Evolutionary conservation across 192 early-diverging fungal species (phyloP).

Genomic region (Linnemannia elongata): DNA sequence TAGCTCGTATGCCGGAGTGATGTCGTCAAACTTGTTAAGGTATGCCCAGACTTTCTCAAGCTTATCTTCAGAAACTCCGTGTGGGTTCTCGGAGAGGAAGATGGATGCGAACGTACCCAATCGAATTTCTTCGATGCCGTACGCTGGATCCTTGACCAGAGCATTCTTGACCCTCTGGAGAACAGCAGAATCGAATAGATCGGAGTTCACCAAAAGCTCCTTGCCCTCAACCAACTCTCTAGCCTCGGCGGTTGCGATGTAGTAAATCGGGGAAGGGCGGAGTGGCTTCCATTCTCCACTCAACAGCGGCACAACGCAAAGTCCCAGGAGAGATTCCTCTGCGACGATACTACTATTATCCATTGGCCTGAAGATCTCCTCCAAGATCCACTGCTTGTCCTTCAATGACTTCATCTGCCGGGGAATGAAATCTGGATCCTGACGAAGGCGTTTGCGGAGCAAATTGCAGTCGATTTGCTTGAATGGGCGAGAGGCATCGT

Average conservation of each 20-base stretch:
- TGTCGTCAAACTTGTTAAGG: not conserved
- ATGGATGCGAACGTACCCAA: not conserved
- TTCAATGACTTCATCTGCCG: not conserved
- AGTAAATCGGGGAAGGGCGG: not conserved
- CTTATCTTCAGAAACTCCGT: constrained; percentile 3
- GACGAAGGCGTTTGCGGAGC: not conserved
- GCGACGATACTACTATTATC: not conserved
- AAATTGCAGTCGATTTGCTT: not conserved
- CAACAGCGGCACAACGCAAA: not conserved
- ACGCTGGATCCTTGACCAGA: not conserved
- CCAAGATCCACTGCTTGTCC: not conserved
- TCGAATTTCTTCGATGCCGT: not conserved
- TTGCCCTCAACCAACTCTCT: not conserved
- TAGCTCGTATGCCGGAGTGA: not conserved
- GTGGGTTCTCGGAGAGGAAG: not conserved
- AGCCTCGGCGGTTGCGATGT: not conserved
- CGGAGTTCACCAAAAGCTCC: not conserved
- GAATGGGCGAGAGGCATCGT: not conserved
- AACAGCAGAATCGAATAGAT: not conserved
- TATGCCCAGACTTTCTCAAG: not conserved
- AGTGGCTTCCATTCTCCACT: not conserved
- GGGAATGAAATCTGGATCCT: not conserved
- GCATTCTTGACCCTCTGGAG: not conserved
- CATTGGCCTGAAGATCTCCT: not conserved
- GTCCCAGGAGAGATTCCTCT: not conserved